Evolutionary conservation across 2,329 filamentous ascomycete genomes (phyloP), one percentile per base, ranked within the genome.

Genomic region (Furcasterigmium furcatum): DNA sequence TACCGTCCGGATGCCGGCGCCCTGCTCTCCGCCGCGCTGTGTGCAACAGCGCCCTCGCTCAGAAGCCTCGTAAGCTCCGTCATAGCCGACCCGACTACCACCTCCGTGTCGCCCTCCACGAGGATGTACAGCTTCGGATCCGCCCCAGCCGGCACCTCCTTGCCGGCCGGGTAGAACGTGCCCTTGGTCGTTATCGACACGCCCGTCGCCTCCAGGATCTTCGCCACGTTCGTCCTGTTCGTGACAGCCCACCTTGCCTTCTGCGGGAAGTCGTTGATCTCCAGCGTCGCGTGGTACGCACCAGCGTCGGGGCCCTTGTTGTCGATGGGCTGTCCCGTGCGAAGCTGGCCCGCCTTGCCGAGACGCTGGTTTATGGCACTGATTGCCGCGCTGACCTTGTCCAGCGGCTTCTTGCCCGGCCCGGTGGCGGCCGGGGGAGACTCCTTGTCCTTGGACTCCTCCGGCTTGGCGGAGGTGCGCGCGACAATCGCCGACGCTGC

Each of bases 201-300:
- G 34, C 91, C 92, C 0, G 92, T 96, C 9, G 88, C 82, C 61
- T 99, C 94, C 53, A 99, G 78, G 56, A 99, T 96, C 76, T 97
- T 99, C 56, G 92, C 91, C 46, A 99, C 94, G 60, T 99, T 99
- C 29, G 94, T 97, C 53, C 94, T 84, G 66, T 99, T 99, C 32
- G 94, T 99, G 70, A 99, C 94, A 10, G 91, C 92, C 94, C 94
- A 99, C 57, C 94, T 83, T 52, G 94, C 94, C 75, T 96, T 97
- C 65, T 99, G 94, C 27, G 94, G 94, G 68, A 97, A 97, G 68
- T 99, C 94, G 67, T 99, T 99, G 80, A 99, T 99, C 67, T 97
- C 94, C 50, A 99, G 77, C 4, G 92, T 97, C 14, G 94, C 91
- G 65, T 99, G 94, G 77, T 91, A 99, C 1, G 91, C 91, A 43